phyloP scores from a whole-genome alignment of 257 asterid species.

The Solanum appendiculatum region DNA sequence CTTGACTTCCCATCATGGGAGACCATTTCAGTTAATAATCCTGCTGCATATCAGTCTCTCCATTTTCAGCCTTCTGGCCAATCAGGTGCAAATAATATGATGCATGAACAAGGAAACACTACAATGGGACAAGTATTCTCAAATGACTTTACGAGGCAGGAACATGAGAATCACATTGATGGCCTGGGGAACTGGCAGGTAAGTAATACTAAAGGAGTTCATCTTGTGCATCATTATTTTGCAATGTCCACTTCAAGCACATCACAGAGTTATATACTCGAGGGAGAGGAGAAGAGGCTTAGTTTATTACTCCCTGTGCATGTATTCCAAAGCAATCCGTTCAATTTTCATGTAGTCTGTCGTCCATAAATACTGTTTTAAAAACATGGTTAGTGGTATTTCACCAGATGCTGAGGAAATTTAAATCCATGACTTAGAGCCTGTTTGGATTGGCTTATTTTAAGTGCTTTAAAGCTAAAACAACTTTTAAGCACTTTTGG shows the following conservation, averaged over 20 bases:
- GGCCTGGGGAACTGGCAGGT: constrained; percentile 74
- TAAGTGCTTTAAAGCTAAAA: neutral
- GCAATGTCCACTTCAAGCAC: neutral
- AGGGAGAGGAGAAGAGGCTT: neutral
- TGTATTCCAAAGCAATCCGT: neutral
- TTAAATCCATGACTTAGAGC: neutral
- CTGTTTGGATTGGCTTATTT: neutral
- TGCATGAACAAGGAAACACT: constrained; percentile 43
- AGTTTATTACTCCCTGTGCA: neutral
- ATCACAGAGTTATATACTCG: neutral
- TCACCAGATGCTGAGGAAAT: neutral
- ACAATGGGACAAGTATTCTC: constrained; percentile 32
- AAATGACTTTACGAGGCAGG: constrained; percentile 28
- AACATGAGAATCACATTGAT: constrained; percentile 24
- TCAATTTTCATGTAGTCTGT: neutral
- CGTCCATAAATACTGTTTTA: neutral
- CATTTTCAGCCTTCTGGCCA: constrained; percentile 42
- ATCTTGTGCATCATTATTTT: neutral
- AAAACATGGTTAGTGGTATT: neutral
- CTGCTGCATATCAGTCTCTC: constrained; percentile 31
- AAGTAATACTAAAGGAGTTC: neutral
- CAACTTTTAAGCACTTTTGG: neutral
- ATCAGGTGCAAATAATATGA: constrained; percentile 21
- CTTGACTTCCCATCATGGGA: constrained; percentile 53
- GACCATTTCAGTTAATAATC: constrained; percentile 32